A percentile compares a stretch with the other conserved stretches of the same genome.
phyloP scores from a whole-genome alignment of 2,329 filamentous ascomycete genomes.

The Canariomyces notabilis region DNA sequence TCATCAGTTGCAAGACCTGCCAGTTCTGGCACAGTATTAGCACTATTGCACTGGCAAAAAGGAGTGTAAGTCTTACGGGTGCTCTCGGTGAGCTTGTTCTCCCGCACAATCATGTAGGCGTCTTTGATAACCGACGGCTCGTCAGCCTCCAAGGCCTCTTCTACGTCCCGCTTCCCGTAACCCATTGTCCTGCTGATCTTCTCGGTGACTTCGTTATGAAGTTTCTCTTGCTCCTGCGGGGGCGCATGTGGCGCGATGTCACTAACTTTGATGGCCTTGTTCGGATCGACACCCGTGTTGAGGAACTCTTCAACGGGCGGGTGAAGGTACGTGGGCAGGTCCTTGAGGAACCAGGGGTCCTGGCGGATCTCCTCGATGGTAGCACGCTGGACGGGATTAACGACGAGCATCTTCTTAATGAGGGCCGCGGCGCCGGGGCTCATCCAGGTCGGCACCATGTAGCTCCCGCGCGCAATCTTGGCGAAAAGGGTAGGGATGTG shows the following conservation, averaged over 20 bases:
- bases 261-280: constrained; percentile 80
- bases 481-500: constrained; percentile 97
- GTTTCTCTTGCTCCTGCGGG: constrained; percentile 74
- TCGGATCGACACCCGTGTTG: constrained; percentile 89
- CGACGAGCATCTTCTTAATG: constrained; percentile 90
- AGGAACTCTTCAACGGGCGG: constrained; percentile 87
- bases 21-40: constrained; percentile 47
- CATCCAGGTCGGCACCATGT: constrained; percentile 87
- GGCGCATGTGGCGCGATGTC: constrained; percentile 76
- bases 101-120: constrained; percentile 94
- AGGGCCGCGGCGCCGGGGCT: constrained; percentile 74
- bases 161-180: constrained; percentile 89
- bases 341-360: constrained; percentile 89
- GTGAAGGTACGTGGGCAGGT: constrained; percentile 80
- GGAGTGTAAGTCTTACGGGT: constrained; percentile 63
- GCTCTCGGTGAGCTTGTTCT: constrained; percentile 95
- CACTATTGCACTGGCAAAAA: not conserved
- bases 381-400: constrained; percentile 89
- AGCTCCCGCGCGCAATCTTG: constrained; percentile 93
- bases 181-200: constrained; percentile 99
- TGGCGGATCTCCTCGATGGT: constrained; percentile 90
- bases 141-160: constrained; percentile 84
- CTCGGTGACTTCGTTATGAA: constrained; percentile 87
- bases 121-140: constrained; percentile 98
- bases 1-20: constrained; percentile 31